Base-by-base conservation (phyloP, 1,139 yeast genomes). In the Torulaspora pretoriensis region DNA sequence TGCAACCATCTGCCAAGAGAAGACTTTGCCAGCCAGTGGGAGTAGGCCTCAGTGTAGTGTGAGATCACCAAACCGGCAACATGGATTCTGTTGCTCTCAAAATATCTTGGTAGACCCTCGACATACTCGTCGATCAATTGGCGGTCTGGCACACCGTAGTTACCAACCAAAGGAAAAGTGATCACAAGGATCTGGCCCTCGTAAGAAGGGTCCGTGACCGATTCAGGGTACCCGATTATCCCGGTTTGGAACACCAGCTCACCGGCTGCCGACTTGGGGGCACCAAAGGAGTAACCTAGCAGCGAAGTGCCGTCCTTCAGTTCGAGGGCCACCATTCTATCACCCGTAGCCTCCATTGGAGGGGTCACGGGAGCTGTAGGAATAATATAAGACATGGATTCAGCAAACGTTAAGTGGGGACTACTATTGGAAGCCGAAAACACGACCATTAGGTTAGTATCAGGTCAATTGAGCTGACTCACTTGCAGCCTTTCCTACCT, bases 221-320 rank as follows among this genome's bases (percentile, higher is more conserved):
- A 83, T 70, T 94, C 99, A 38, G 98, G 98, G 68, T 94, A 94
- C 54, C 99, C 99, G 59, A 92, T 98, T 98, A 94, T 94, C 74
- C 98, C 98, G 53, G 99, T 94, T 72, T 92, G 98, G 80, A 94
- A 94, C 53, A 94, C 99, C 64, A 92, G 80, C 73, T 94, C 99
- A 76, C 99, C 99, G 49, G 98, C 95, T 47, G 83, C 81, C 12
- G 72, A 56, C 28, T 92, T 71, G 52, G 83, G 83, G 48, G 98
- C 97, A 74, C 99, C 99, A 60, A 94, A 94, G 19, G 98, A 90
- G 73, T 87, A 92, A 70, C 99, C 99, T 71, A 89, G 95, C 58
- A 90, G 77, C 50, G 83, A 81, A 54, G 82, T 70, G 52, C 97
- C 97, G 69, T 89, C 95, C 61, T 87, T 85, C 60, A 95, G 80